Conservation (phyloP, 164 flowering plant species). For the Santalum album region DNA sequence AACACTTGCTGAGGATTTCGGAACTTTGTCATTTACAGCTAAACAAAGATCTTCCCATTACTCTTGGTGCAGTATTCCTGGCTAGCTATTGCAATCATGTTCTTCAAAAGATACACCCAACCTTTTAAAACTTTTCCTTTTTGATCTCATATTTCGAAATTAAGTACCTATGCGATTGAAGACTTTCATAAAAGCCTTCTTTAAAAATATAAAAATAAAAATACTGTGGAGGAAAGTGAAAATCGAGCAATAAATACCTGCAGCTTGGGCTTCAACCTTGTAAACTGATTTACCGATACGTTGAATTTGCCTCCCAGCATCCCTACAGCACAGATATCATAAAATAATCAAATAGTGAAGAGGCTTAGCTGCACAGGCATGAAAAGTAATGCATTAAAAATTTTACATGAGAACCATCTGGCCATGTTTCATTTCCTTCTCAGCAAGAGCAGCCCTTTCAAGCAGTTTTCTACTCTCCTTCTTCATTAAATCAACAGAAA, state of each 20-base stretch:
- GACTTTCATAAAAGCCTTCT: too few species aligned
- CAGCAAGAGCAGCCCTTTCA: constrained; percentile 80
- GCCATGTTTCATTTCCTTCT: constrained; percentile 75
- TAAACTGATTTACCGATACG: constrained; percentile 52
- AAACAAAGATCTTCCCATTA: too few species aligned
- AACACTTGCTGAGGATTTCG: too few species aligned
- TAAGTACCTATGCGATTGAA: too few species aligned
- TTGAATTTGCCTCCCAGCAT: constrained; percentile 54
- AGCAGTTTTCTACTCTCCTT: constrained; percentile 75
- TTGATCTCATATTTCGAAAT: too few species aligned
- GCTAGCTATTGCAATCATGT: too few species aligned
- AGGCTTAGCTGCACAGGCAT: neutral
- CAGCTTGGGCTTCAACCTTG: constrained; percentile 61
- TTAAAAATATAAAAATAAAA: too few species aligned
- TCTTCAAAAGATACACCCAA: too few species aligned
- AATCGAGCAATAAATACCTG: constrained; percentile 37
- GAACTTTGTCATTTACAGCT: too few species aligned
- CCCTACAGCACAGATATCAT: constrained; percentile 27
- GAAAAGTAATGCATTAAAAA: neutral
- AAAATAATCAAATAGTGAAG: constrained; percentile 1
- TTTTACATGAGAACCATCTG: constrained; percentile 48
- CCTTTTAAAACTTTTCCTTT: too few species aligned
- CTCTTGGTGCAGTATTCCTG: too few species aligned
- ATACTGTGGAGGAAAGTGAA: too few species aligned
- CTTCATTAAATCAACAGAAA: constrained; percentile 76